Evolutionary conservation across 2,329 filamentous ascomycete genomes (phyloP).

Genomic region (Gliomastix tumulicola): DNA sequence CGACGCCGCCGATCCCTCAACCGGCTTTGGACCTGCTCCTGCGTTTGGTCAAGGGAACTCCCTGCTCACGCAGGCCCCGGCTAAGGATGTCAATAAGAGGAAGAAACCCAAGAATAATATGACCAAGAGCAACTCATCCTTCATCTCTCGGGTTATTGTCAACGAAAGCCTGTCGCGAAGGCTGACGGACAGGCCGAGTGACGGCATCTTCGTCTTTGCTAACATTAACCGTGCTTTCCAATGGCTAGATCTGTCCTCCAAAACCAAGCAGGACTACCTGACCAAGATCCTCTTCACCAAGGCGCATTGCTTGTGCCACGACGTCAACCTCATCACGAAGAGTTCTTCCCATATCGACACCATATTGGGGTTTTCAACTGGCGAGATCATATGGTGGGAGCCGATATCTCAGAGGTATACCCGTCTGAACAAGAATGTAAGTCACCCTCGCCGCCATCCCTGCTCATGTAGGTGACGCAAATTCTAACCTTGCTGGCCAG

Average conservation of each 20-base stretch:
- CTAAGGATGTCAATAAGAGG: slow-evolving; percentile 71
- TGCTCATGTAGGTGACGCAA: slow-evolving; percentile 1
- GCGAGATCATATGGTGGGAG: slow-evolving; percentile 98
- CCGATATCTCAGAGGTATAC: slow-evolving; percentile 94
- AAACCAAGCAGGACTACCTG: slow-evolving; percentile 77
- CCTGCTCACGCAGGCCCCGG: slow-evolving; percentile 53
- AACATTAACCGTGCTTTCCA: slow-evolving; percentile 95
- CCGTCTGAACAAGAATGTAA: slow-evolving; percentile 88
- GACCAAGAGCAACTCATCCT: slow-evolving; percentile 96
- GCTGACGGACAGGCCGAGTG: slow-evolving; percentile 67
- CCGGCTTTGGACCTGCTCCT: slow-evolving; percentile 40
- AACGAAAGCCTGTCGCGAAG: slow-evolving; percentile 77
- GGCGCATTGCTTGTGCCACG: slow-evolving; percentile 90
- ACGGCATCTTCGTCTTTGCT: slow-evolving; percentile 84
- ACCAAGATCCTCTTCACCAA: slow-evolving; percentile 97
- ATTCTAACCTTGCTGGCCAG: slow-evolving; percentile 26
- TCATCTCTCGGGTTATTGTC: slow-evolving; percentile 92
- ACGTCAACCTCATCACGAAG: slow-evolving; percentile 81
- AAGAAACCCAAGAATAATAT: slow-evolving; percentile 98
- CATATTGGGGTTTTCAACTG: slow-evolving; percentile 91
- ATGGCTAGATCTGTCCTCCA: slow-evolving; percentile 84
- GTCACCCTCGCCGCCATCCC: slow-evolving; percentile 13
- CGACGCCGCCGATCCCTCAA: slow-evolving; percentile 32
- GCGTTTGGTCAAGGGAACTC: slow-evolving; percentile 85
- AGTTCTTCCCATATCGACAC: slow-evolving; percentile 76